phyloP scores from a whole-genome alignment of 192 early-diverging fungal species.

The Umbelopsis vinacea region DNA sequence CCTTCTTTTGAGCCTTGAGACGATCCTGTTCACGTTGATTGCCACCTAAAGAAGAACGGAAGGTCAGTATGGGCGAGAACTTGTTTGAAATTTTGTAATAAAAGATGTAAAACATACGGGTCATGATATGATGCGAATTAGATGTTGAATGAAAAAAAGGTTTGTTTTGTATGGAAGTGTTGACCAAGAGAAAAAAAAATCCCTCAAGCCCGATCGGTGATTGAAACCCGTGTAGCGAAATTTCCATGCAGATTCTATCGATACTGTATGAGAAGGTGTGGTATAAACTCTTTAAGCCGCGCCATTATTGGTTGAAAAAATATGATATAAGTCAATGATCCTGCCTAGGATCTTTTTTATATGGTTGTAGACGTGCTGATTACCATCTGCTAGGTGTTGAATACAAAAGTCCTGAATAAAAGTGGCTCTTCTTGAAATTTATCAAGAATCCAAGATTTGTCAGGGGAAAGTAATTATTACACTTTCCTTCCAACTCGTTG shows the following conservation, averaged over 20 bases:
- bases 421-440: too few species aligned
- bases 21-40: conserved; percentile 59
- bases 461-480: too few species aligned
- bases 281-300: too few species aligned
- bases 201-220: background rate
- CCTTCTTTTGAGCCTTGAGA: conserved; percentile 51
- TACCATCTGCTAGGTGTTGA: too few species aligned
- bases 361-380: too few species aligned
- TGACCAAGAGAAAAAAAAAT: background rate
- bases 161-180: background rate
- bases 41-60: conserved; percentile 39
- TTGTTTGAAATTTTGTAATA: background rate
- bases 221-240: background rate
- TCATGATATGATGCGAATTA: conserved; percentile 2
- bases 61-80: background rate
- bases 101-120: background rate
- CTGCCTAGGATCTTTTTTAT: background rate
- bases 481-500: too few species aligned
- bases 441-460: too few species aligned
- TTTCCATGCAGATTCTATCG: background rate
- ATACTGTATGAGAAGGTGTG: too few species aligned
- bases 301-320: too few species aligned
- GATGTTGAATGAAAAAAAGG: background rate
- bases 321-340: background rate
- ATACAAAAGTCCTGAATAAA: too few species aligned